Conservation (phyloP, 139 green algal genomes). For the Coelastrella sp. region DNA sequence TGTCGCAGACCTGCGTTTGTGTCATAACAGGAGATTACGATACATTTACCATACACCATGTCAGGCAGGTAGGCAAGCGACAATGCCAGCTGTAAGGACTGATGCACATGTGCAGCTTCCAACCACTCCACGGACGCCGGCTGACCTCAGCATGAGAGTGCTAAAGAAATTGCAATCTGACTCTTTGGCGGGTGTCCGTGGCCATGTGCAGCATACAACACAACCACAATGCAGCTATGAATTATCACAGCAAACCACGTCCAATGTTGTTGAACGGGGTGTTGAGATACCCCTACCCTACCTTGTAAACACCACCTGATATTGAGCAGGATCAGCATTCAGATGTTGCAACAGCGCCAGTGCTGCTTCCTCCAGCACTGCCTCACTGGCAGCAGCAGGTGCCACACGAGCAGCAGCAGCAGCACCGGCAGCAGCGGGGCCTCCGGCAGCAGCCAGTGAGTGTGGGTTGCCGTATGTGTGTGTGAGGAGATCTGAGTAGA, state of each 20-base stretch:
- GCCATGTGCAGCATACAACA: background rate
- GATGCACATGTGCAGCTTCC: too few species aligned
- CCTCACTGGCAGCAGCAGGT: constrained; percentile 34
- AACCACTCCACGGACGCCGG: too few species aligned
- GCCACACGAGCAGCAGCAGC: constrained; percentile 24
- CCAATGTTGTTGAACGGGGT: too few species aligned
- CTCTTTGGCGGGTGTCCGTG: too few species aligned
- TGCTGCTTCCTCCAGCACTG: background rate
- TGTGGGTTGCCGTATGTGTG: constrained; percentile 85
- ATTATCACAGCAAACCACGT: background rate
- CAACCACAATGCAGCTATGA: background rate
- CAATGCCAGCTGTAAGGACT: too few species aligned
- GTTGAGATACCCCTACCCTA: background rate
- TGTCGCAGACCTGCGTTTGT: constrained; percentile 61
- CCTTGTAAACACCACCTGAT: constrained; percentile 80
- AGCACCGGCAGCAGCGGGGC: background rate
- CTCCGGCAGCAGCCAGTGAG: constrained; percentile 16
- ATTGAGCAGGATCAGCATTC: constrained; percentile 63
- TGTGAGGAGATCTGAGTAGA: constrained; percentile 68
- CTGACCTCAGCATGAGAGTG: too few species aligned
- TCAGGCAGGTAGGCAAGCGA: background rate
- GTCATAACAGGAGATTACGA: background rate
- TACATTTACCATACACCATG: too few species aligned
- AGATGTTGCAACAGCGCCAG: constrained; percentile 47
- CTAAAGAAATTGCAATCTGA: too few species aligned